Evolutionary conservation across 768 basidiomycete genomes (phyloP).

Genomic region (Russula compacta): DNA sequence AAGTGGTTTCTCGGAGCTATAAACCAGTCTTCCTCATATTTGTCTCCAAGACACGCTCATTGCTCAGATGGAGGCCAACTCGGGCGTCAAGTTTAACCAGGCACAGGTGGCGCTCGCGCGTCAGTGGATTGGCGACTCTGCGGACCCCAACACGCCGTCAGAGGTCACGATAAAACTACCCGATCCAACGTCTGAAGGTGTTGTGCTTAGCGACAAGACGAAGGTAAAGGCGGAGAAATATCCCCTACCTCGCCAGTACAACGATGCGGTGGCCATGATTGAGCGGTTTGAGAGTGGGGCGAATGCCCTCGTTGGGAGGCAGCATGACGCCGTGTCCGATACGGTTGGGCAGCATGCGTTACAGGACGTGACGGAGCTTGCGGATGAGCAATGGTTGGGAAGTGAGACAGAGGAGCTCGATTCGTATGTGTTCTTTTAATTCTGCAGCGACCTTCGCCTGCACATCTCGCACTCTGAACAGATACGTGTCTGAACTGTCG

Average conservation of each 20-base stretch:
- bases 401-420: constrained; percentile 73
- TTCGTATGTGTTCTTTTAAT: constrained; percentile 42
- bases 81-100: constrained; percentile 72
- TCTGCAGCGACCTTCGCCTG: neutral
- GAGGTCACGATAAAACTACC: constrained; percentile 53
- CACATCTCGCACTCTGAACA: constrained; percentile 28
- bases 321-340: constrained; percentile 59
- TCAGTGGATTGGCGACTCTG: constrained; percentile 53
- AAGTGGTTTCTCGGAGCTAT: constrained; percentile 18
- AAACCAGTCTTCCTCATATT: neutral
- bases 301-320: constrained; percentile 32
- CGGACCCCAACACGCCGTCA: constrained; percentile 32
- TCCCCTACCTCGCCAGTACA: constrained; percentile 52
- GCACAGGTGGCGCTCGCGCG: constrained; percentile 81
- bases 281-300: constrained; percentile 64
- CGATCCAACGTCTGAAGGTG: constrained; percentile 38
- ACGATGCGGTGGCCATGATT: constrained; percentile 63
- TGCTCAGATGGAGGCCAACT: constrained; percentile 57
- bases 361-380: constrained; percentile 47
- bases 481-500: constrained; percentile 70
- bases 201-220: constrained; percentile 46
- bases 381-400: constrained; percentile 82
- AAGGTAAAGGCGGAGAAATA: constrained; percentile 51
- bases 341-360: constrained; percentile 77
- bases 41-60: constrained; percentile 38